Evolutionary conservation across 352 stramenopile genomes (phyloP), one percentile per base, ranked within the genome.

Genomic region (Thalassiosira mediterranea): DNA sequence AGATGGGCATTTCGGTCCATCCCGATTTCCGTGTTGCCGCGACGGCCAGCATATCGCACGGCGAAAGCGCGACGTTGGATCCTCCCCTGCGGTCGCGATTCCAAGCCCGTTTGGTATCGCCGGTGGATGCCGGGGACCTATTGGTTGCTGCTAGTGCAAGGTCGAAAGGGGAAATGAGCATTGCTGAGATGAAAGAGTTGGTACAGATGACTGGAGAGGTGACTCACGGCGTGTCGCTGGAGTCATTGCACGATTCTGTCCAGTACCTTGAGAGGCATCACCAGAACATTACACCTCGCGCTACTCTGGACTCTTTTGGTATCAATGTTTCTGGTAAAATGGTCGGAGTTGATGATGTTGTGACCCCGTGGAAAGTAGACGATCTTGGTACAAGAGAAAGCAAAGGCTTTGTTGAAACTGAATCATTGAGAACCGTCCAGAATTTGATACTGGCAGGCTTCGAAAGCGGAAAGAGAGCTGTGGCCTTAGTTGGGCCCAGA

Each of bases 21-120:
- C 88, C 86, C 1, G 88, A 96, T 65, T 98, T 98, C 82, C 91
- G 95, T 21, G 95, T 98, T 21, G 94, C 97, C 32, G 96, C 95
- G 0, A 79, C 98, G 8, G 94, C 44, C 15, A 77, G 90, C 40
- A 69, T 98, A 1, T 92, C 94, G 0, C 88, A 91, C 21, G 76
- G 86, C 84, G 95, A 80, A 31, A 79, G 60, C 58, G 48, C 62
- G 7, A 44, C 28, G 21, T 61, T 94, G 11, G 88, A 94, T 81
- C 88, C 88, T 59, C 88, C 88, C 0, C 57, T 93, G 34, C 75
- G 88, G 40, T 90, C 81, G 0, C 65, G 86, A 31, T 91, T 91
- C 68, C 86, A 91, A 72, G 72, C 53, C 28, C 54, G 75, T 37
- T 75, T 87, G 44, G 58, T 48, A 15, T 56, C 32, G 13, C 3